phyloP scores from a whole-genome alignment of 352 stramenopile species.

The Phytophthora litchii region DNA sequence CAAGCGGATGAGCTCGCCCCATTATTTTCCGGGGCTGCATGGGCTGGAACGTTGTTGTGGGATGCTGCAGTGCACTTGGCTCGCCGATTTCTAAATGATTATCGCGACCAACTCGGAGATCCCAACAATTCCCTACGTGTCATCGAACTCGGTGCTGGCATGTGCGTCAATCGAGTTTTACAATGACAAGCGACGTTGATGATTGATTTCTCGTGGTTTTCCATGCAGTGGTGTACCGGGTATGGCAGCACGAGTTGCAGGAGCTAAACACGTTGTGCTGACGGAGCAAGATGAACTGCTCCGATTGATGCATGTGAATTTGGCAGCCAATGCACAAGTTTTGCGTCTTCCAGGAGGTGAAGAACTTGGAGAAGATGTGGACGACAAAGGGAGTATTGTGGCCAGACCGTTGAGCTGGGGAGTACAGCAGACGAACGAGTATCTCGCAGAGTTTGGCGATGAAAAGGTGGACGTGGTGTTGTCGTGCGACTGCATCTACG shows the following conservation, averaged over 20 bases:
- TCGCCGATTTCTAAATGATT: conserved; percentile 57
- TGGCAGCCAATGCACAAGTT: conserved; percentile 51
- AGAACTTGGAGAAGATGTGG: conserved; percentile 20
- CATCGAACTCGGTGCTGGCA: conserved; percentile 84
- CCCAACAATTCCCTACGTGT: conserved; percentile 45
- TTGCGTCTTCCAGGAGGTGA: conserved; percentile 32
- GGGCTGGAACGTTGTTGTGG: conserved; percentile 93
- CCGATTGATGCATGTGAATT: conserved; percentile 82
- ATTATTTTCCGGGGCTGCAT: conserved; percentile 92
- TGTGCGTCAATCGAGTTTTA: conserved; percentile 49
- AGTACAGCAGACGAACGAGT: conserved; percentile 60
- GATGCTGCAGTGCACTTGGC: conserved; percentile 78
- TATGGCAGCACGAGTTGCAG: conserved; percentile 89
- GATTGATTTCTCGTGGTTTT: neutral
- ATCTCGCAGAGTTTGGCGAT: conserved; percentile 53
- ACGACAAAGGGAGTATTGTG: conserved; percentile 46
- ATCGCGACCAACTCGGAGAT: conserved; percentile 40
- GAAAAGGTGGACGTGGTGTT: conserved; percentile 91
- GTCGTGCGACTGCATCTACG: conserved; percentile 96
- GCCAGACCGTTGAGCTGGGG: conserved; percentile 82
- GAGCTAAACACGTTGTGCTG: conserved; percentile 86
- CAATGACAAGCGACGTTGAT: neutral
- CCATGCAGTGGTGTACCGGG: conserved; percentile 85
- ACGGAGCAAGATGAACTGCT: conserved; percentile 92
- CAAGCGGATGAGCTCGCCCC: conserved; percentile 90